Base-by-base conservation (phyloP, 768 basidiomycete species). In the Russula ochroleuca region DNA sequence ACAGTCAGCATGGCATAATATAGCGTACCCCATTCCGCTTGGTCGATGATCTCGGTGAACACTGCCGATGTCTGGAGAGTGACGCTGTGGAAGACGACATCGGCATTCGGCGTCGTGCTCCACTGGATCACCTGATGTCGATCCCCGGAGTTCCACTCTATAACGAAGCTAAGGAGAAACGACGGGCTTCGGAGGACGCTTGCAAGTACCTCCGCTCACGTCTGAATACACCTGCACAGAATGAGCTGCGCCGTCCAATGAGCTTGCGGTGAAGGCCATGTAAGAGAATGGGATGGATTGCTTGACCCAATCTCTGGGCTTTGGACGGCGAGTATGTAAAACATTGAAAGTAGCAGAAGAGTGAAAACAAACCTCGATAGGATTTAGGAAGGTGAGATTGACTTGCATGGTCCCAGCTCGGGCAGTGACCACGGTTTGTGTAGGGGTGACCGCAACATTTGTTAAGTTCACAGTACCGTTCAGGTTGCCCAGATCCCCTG, bases 231-330 rank as follows among this genome's bases (percentile, higher is more conserved):
- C 67, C 59, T 78, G 74, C 2, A 78, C 73, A 14, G 31, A 15
- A 61, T 79, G 78, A 14, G 71, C 35, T 14, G 63, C 64, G 5
- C 72, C 75, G 54, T 79, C 77, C 23, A 68, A 64, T 0, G 77
- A 67, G 5, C 28, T 47, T 11, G 72, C 75, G 6, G 71, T 68
- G 10, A 79, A 62, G 9, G 72, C 66, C 17, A 78, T 35, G 62
- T 78, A 79, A 10, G 76, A 74, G 64, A 78, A 78, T 2, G 78
- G 77, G 2, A 79, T 58, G 1, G 78, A 78, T 59, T 77, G 76
- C 25, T 69, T 70, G 53, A 76, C 73, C 59, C 73, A 72, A 64
- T 79, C 74, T 13, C 69, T 68, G 0, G 77, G 75, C 75, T 77
- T 25, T 15, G 17, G 3, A 33, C 40, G 15, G 55, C n/a, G 17